phyloP scores from a whole-genome alignment of 345 rosid genomes.

The Gossypium herbaceum region DNA sequence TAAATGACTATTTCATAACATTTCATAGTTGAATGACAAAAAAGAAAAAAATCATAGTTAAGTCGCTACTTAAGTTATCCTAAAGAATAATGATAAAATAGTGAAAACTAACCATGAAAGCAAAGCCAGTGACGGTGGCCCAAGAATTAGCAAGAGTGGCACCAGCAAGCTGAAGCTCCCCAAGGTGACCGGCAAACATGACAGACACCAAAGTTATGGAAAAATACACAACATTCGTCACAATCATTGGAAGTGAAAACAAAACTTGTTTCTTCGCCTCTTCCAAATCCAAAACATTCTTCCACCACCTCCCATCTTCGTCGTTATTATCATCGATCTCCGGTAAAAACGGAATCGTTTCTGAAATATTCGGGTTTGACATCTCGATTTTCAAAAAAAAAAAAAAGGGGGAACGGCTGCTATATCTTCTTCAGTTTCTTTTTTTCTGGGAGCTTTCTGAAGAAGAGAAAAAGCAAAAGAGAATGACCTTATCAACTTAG shows the following conservation, averaged over 20 bases:
- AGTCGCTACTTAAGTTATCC: too few species aligned
- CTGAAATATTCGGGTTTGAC: background rate
- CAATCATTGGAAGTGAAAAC: constrained; percentile 67
- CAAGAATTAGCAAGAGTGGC: too few species aligned
- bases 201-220: constrained; percentile 49
- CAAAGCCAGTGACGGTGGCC: constrained; percentile 66
- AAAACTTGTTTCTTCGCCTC: constrained; percentile 55
- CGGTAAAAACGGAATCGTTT: background rate
- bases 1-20: too few species aligned
- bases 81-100: too few species aligned
- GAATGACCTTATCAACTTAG: background rate
- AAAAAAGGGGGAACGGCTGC: too few species aligned
- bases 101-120: constrained; percentile 52
- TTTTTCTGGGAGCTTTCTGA: background rate
- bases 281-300: constrained; percentile 19
- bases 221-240: constrained; percentile 49
- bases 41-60: too few species aligned
- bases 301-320: constrained; percentile 23
- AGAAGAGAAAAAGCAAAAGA: background rate
- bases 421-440: too few species aligned
- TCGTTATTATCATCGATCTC: background rate
- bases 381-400: background rate
- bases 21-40: too few species aligned
- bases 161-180: too few species aligned
- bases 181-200: too few species aligned